These are phyloP conservation scores for Boletus semigastroideus DNA, from an alignment of 1,284 basidiomycete species.

Conservation along the genomic window DNA sequence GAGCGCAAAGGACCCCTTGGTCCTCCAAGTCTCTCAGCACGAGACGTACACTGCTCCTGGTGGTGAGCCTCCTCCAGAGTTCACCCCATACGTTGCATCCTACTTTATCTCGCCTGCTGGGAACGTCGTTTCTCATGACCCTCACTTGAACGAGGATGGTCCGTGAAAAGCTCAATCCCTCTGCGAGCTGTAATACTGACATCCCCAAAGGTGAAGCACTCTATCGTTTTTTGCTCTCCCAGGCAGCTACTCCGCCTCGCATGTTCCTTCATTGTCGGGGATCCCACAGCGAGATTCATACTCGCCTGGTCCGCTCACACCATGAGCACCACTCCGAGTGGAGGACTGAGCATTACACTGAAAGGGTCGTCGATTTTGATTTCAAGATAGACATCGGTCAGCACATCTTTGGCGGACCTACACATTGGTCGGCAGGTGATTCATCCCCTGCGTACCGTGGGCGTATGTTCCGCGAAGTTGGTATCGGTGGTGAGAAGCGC, in stretches of 20 bases:
- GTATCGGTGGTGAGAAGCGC: conserved; percentile 34
- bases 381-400: conserved; percentile 55
- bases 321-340: conserved; percentile 36
- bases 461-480: conserved; percentile 49
- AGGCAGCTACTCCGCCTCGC: conserved; percentile 48
- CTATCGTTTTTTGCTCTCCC: conserved; percentile 67
- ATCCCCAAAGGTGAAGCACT: conserved; percentile 60
- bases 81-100: conserved; percentile 62
- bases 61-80: conserved; percentile 54
- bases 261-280: conserved; percentile 55
- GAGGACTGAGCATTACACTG: conserved; percentile 46
- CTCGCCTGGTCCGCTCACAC: conserved; percentile 46
- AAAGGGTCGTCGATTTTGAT: conserved; percentile 63
- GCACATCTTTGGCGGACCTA: conserved; percentile 36
- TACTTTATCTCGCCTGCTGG: conserved; percentile 50
- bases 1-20: conserved; percentile 21
- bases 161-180: conserved; percentile 3
- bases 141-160: conserved; percentile 71
- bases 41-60: conserved; percentile 20
- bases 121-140: conserved; percentile 66
- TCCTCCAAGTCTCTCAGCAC: conserved; percentile 25
- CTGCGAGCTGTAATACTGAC: background rate
- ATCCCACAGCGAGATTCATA: conserved; percentile 55
- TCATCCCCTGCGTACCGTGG: conserved; percentile 56
- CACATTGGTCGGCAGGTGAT: conserved; percentile 54